Conservation (phyloP, 1,284 basidiomycete species). For the Pseudozyma thailandica region DNA sequence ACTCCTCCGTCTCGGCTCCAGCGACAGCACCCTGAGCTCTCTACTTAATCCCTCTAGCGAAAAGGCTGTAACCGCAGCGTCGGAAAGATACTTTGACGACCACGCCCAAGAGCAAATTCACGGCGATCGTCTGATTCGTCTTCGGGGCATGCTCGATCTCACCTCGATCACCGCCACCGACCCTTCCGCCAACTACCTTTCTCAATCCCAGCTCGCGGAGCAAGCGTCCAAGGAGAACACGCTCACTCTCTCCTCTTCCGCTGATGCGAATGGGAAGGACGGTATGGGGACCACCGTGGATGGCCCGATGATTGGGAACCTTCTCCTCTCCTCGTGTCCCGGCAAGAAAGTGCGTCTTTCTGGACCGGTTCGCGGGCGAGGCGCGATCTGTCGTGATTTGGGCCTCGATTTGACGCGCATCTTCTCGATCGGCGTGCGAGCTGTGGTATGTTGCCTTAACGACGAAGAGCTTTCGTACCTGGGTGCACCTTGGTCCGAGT, state of each 20-base stretch:
- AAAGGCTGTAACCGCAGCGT: constrained; percentile 3
- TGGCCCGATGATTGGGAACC: constrained; percentile 77
- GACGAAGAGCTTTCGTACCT: constrained; percentile 85
- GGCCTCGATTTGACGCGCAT: constrained; percentile 81
- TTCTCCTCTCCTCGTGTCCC: constrained; percentile 90
- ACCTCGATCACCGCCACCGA: constrained; percentile 29
- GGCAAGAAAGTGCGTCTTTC: constrained; percentile 92
- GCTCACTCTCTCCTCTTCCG: constrained; percentile 9
- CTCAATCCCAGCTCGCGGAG: constrained; percentile 30
- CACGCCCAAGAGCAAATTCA: constrained; percentile 43
- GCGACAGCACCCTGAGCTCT: background rate
- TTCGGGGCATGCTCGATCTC: constrained; percentile 49
- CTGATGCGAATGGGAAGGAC: constrained; percentile 15
- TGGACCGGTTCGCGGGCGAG: constrained; percentile 82
- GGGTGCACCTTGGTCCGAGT: constrained; percentile 84
- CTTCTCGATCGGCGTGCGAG: constrained; percentile 79
- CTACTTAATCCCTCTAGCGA: background rate
- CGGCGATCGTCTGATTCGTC: constrained; percentile 54
- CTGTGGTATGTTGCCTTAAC: constrained; percentile 87
- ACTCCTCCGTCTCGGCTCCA: constrained; percentile 7
- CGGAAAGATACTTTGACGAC: constrained; percentile 22
- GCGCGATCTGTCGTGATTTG: constrained; percentile 85
- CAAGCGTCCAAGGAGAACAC: constrained; percentile 26
- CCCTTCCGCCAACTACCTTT: constrained; percentile 26
- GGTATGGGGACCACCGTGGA: background rate